A percentile compares a stretch with the other conserved stretches of the same genome.
These are phyloP conservation scores for Cladophialophora psammophila DNA, from an alignment of 2,329 filamentous ascomycete species.

Conservation along the genomic window DNA sequence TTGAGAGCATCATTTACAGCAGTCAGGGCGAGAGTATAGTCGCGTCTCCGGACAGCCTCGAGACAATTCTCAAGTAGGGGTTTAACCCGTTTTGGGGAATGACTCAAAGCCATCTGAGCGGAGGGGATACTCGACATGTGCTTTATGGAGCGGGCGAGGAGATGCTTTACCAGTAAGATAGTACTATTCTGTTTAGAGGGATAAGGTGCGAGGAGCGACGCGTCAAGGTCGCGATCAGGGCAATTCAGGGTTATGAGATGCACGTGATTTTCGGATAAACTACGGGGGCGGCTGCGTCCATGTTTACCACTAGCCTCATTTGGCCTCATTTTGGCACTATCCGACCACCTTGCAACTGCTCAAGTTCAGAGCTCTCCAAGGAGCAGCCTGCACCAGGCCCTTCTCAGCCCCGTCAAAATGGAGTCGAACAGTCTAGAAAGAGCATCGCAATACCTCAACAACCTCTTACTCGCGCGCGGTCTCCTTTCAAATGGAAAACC, in stretches of 20 bases:
- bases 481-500: conserved; percentile 63
- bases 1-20: conserved; percentile 24
- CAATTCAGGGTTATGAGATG: too few relatives aligned
- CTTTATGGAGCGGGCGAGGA: not conserved
- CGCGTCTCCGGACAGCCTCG: conserved; percentile 22
- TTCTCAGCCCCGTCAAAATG: conserved; percentile 26
- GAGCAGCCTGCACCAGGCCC: not conserved
- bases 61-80: conserved; percentile 23
- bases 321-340: not conserved
- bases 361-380: not conserved
- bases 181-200: too few relatives aligned
- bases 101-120: conserved; percentile 2
- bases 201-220: too few relatives aligned
- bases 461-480: conserved; percentile 69
- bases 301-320: conserved; percentile 29
- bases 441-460: conserved; percentile 70
- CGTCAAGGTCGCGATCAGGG: too few relatives aligned
- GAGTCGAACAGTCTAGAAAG: conserved; percentile 55
- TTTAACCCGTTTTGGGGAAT: not conserved
- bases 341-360: not conserved
- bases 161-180: too few relatives aligned
- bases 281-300: not conserved
- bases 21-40: conserved; percentile 26
- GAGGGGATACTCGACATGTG: not conserved
- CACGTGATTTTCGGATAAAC: not conserved